Base-by-base conservation (phyloP, 371 early-diverging fungal species). In the Capniomyces stellatus region DNA sequence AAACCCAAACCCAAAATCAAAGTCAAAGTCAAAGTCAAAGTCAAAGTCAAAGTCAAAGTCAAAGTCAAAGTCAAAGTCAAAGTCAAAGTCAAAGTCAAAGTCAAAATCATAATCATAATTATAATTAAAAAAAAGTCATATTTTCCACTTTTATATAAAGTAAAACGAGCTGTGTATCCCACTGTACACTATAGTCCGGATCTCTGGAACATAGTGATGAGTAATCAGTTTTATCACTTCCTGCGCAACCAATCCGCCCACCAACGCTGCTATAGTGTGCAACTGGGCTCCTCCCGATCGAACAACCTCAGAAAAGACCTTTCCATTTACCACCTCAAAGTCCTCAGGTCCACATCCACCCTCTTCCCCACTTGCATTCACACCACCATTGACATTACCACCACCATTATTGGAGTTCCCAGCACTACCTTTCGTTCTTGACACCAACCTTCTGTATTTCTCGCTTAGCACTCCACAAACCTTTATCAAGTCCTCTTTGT, bases 201-300 rank as follows among this genome's bases (percentile, higher is more conserved):
- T 75, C 59, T 88, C 64, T 1, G 94, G 94, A 41, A 89, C 77
- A 63, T 94, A 96, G 64, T 89, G 89, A 41, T 74, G 72, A 0
- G 97, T 96, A 46, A 92, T 75, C 49, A 96, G 59, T 67, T 96
- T 96, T 72, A 93, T 91, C 29, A 78, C 71, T 66, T 96, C 97
- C 61, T 94, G 94, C 10, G 91, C 74, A n/a, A 78, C 86, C 21
- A 93, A 67, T n/a, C 95, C 97, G 46, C 95, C 97, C 54, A 85
- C 64, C n/a, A 91, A 59, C 10, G 92, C 81, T 0, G 92, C 85
- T 46, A 87, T 77, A 63, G 79, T 85, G 55, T 87, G 85, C 13
- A 87, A 68, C 59, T 92, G 84, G 30, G 75, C 63, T 35, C 73
- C 75, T 6, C 85, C 88, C 29, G 82, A 83, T 22, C 88, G 81